Conservation (phyloP, 2,329 filamentous ascomycete genomes). For the Penicillium sclerotiorum region DNA sequence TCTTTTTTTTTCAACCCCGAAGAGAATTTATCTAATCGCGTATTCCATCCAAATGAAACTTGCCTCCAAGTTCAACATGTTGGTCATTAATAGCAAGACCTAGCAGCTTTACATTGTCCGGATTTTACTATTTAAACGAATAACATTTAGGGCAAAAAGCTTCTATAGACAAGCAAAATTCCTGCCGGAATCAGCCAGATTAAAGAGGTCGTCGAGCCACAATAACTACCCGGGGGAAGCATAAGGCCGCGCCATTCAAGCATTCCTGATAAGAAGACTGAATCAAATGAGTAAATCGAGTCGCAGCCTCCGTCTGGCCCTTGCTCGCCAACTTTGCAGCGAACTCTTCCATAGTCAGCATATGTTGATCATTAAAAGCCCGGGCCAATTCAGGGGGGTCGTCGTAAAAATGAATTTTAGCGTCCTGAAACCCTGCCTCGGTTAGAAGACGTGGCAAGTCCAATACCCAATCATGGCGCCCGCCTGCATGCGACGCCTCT, state of each 20-base stretch:
- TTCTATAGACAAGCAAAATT: too few relatives aligned
- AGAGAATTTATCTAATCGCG: too few relatives aligned
- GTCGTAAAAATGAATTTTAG: constrained; percentile 15
- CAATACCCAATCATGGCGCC: constrained; percentile 26
- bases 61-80: too few relatives aligned
- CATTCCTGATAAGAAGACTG: constrained; percentile 15
- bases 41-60: too few relatives aligned
- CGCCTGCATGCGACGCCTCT: constrained; percentile 15
- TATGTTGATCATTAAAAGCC: constrained; percentile 19
- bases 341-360: constrained; percentile 27
- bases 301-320: constrained; percentile 13
- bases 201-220: background rate
- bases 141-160: too few relatives aligned
- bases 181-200: background rate
- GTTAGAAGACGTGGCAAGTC: constrained; percentile 17
- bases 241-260: constrained; percentile 16
- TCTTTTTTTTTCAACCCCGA: too few relatives aligned
- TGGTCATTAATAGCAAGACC: too few relatives aligned
- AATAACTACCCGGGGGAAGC: constrained; percentile 21
- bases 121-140: too few relatives aligned
- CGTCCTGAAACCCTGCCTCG: constrained; percentile 14
- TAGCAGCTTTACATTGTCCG: too few relatives aligned
- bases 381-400: constrained; percentile 15
- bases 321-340: constrained; percentile 11
- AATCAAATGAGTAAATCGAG: constrained; percentile 12